A percentile compares a stretch with the other conserved stretches of the same genome.
Evolutionary conservation across 371 early-diverging fungal species (phyloP).

Genomic region (Mucor piriformis): DNA sequence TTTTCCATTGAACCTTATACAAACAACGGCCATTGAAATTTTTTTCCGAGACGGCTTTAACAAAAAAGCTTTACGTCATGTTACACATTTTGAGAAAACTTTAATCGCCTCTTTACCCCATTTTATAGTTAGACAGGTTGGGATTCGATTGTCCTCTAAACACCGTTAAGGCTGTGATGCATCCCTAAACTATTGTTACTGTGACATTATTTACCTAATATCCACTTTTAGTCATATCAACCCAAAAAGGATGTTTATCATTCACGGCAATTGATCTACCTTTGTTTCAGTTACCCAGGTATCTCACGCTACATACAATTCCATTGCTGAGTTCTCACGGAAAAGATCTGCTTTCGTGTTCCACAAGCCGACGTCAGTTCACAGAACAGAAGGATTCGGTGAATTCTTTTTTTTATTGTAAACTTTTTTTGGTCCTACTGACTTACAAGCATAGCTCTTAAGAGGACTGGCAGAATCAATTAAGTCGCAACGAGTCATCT

Average conservation of each 20-base stretch:
- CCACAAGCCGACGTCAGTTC: neutral
- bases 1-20: neutral
- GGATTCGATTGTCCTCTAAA: too few species aligned
- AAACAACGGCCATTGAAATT: slow-evolving; percentile 6
- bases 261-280: too few species aligned
- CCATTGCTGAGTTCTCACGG: too few species aligned
- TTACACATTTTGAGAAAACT: neutral
- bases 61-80: neutral
- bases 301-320: too few species aligned
- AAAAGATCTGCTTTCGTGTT: neutral
- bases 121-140: neutral
- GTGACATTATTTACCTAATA: neutral
- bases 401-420: neutral
- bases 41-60: slow-evolving; percentile 7
- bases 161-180: too few species aligned
- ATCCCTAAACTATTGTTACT: too few species aligned
- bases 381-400: neutral
- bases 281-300: too few species aligned
- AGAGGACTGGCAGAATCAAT: too few species aligned
- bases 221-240: neutral
- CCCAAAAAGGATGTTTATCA: neutral
- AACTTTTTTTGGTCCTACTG: neutral
- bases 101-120: slow-evolving; percentile 1
- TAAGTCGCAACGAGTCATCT: too few species aligned
- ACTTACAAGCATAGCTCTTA: too few species aligned